A percentile compares a stretch with the other conserved stretches of the same genome.
These are phyloP conservation scores for Euphrasia confusa DNA, from an alignment of 257 asterid genomes.

Conservation along the genomic window DNA sequence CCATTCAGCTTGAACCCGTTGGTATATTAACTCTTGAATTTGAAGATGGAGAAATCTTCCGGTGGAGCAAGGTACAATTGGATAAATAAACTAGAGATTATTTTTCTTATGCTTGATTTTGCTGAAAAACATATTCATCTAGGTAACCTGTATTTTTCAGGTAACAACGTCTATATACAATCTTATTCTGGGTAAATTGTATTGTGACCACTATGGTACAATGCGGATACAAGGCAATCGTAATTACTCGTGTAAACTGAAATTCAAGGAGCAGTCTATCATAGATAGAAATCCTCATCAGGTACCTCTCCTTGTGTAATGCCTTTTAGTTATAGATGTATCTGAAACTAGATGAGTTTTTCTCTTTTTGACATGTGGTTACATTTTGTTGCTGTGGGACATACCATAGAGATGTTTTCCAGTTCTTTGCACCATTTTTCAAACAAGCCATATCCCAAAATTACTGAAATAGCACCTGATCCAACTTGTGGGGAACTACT, in stretches of 20 bases:
- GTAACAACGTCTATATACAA: conserved; percentile 95
- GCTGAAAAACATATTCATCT: conserved; percentile 14
- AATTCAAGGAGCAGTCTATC: conserved; percentile 94
- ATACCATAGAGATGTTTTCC: conserved; percentile 3
- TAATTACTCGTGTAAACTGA: conserved; percentile 73
- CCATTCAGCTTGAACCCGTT: conserved; percentile 94
- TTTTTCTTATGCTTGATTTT: not conserved
- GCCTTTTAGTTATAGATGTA: not conserved
- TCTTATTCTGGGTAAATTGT: conserved; percentile 91
- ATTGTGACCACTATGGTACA: conserved; percentile 92
- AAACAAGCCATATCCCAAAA: not conserved
- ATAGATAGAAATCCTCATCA: conserved; percentile 92
- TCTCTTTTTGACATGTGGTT: conserved; percentile 1
- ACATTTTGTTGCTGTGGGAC: not conserved
- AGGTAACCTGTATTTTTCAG: conserved; percentile 33
- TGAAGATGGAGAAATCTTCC: conserved; percentile 92
- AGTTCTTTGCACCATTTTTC: not conserved
- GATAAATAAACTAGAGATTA: not conserved
- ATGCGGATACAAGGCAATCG: conserved; percentile 87
- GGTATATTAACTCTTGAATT: conserved; percentile 84
- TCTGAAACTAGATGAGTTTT: conserved; percentile 8
- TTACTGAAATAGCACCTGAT: not conserved
- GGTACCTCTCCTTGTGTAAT: conserved; percentile 35
- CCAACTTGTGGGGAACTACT: not conserved
- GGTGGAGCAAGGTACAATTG: conserved; percentile 80